Conservation (phyloP, 495 filamentous ascomycete genomes). For the Endocarpon pusillum region DNA sequence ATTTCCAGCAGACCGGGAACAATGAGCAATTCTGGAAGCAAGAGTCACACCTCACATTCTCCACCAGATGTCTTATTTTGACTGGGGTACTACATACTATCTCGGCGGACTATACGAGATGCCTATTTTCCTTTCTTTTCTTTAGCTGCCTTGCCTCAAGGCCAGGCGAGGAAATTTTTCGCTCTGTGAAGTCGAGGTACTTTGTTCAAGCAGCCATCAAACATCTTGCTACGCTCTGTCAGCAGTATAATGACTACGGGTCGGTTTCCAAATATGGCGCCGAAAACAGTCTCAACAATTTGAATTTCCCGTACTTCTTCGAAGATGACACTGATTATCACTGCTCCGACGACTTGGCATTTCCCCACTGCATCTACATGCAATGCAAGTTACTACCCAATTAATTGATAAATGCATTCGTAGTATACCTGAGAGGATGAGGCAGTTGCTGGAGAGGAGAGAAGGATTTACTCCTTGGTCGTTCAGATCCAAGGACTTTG, state of each 20-base stretch:
- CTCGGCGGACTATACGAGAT: constrained; percentile 18
- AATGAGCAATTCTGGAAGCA: constrained; percentile 4
- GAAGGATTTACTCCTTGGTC: too few species aligned
- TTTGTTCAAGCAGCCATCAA: constrained; percentile 12
- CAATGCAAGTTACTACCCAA: too few species aligned
- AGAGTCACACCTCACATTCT: background rate
- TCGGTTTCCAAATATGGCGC: constrained; percentile 14
- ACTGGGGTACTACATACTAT: constrained; percentile 23
- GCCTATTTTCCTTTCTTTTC: constrained; percentile 22
- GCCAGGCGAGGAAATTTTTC: constrained; percentile 5
- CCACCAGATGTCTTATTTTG: constrained; percentile 4
- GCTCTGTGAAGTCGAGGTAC: constrained; percentile 13
- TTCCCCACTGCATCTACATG: too few species aligned
- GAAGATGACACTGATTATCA: too few species aligned
- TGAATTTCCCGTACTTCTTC: constrained; percentile 22
- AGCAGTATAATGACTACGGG: constrained; percentile 27
- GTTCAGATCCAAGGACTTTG: too few species aligned
- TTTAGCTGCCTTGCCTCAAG: constrained; percentile 14
- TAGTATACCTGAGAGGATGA: too few species aligned
- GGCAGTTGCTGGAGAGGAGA: too few species aligned
- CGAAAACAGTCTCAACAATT: constrained; percentile 23
- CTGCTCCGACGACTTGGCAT: too few species aligned
- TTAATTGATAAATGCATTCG: too few species aligned
- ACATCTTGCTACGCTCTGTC: constrained; percentile 20
- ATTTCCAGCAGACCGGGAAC: constrained; percentile 13